Conservation (phyloP, 2,329 filamentous ascomycete genomes). For the Fusarium setosum region DNA sequence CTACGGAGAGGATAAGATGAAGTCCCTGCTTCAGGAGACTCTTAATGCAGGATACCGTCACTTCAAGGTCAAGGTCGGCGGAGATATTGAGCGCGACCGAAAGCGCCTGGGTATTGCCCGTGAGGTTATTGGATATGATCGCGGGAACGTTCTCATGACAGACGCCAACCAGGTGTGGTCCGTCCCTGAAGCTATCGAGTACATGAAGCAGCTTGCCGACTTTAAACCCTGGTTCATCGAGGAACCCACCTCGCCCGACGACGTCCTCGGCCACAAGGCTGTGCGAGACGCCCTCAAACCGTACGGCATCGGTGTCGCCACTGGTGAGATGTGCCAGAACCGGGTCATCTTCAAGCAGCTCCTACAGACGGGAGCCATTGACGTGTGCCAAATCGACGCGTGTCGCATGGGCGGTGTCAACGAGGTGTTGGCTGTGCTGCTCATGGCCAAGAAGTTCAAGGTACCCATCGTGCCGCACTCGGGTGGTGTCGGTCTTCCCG, state of each 20-base stretch:
- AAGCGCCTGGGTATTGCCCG: constrained; percentile 78
- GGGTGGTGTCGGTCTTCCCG: constrained; percentile 88
- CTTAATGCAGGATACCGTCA: constrained; percentile 81
- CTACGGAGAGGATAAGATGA: constrained; percentile 90
- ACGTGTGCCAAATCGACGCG: constrained; percentile 90
- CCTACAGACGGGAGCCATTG: constrained; percentile 81
- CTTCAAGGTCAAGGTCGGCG: constrained; percentile 93
- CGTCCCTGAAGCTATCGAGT: constrained; percentile 87
- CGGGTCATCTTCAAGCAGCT: constrained; percentile 95
- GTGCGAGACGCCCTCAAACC: constrained; percentile 83
- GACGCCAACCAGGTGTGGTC: constrained; percentile 96
- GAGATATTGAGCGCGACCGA: constrained; percentile 77
- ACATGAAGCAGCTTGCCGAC: constrained; percentile 84
- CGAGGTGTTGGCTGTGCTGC: constrained; percentile 88
- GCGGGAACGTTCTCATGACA: constrained; percentile 88
- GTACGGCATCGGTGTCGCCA: constrained; percentile 84
- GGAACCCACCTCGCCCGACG: constrained; percentile 91
- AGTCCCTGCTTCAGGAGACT: constrained; percentile 77
- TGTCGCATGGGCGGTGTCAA: constrained; percentile 92
- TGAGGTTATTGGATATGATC: constrained; percentile 84
- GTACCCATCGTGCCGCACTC: constrained; percentile 91
- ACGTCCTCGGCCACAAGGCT: constrained; percentile 88
- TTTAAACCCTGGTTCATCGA: constrained; percentile 96
- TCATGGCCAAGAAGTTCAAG: constrained; percentile 83
- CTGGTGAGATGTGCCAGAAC: constrained; percentile 96